These are phyloP conservation scores for Daedalea quercina DNA, from an alignment of 768 basidiomycete genomes.

Conservation along the genomic window DNA sequence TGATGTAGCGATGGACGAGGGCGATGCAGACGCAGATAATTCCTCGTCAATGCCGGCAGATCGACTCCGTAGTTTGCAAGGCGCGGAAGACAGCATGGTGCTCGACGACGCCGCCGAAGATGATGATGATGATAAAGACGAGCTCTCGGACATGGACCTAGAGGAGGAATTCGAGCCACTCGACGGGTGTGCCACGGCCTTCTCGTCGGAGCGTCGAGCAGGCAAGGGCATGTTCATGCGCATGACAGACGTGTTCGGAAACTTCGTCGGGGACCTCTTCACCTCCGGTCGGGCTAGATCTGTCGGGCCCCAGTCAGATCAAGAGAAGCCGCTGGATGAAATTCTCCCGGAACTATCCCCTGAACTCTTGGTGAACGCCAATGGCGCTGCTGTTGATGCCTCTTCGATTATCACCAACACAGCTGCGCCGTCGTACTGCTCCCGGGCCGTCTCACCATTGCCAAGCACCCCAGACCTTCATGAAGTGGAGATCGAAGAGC, in stretches of 20 bases:
- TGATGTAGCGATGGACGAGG: no score
- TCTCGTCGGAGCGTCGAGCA: background rate
- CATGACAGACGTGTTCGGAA: background rate
- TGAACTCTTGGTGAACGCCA: background rate
- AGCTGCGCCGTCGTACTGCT: background rate
- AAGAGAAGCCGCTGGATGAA: background rate
- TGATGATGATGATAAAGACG: background rate
- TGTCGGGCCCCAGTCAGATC: background rate
- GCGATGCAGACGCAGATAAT: no score
- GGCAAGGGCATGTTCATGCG: background rate
- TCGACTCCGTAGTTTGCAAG: background rate
- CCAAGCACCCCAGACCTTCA: background rate
- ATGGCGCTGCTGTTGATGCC: background rate
- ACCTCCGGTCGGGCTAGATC: background rate
- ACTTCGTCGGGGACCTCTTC: background rate
- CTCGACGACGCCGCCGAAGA: background rate
- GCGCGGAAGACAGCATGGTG: background rate
- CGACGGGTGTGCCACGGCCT: background rate
- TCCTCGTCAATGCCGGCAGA: background rate
- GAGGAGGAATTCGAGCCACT: background rate
- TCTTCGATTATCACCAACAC: background rate
- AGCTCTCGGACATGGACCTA: background rate
- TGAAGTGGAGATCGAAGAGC: background rate
- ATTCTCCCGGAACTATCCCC: background rate
- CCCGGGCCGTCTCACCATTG: background rate